Evolutionary conservation across 2,329 filamentous ascomycete species (phyloP), one percentile per base, ranked within the genome.

Genomic region (Aspergillus ochraceoroseus): DNA sequence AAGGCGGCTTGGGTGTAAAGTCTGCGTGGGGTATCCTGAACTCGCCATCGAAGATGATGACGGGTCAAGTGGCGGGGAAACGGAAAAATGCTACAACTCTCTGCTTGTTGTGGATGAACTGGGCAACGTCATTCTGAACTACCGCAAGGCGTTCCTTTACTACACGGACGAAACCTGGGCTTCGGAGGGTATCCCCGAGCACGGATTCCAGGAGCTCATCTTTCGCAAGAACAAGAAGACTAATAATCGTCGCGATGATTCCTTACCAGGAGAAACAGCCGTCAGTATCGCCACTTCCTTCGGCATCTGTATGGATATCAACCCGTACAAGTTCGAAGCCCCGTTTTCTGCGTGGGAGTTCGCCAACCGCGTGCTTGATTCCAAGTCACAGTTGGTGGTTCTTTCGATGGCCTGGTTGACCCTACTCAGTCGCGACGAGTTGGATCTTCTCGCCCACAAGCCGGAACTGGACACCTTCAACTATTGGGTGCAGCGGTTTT

Each of bases 131-230:
- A 51, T 82, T 8, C 63, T 67, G 30, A 79, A 80, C 54, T 81
- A 82, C 61, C 74, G 78, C 47, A 83, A 83, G 58, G 70, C 70
- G 7, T 81, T 81, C 51, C 71, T 83, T 44, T 83, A 81, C 65
- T 81, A 79, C 60, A 82, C 79, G 5, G 79, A 83, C 52, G 79
- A 81, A 53, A 76, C 74, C 1, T 83, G 79, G 79, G 76, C 79
- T 2, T 54, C 65, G 11, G 76, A 79, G 63, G 74, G 74, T 2
- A 48, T 54, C 31, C 54, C 56, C n/a, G 55, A 57, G 36, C 53
- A 54, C 35, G 57, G 63, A 13, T 65, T 57, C 26, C 52, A 51
- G 18, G 47, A 56, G 20, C 51, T 66, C 17, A 44, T 42, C 3
- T 52, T 62, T 33, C 38, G 35, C 27, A 7, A 25, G 18, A 38